Conservation (phyloP, 2,329 filamentous ascomycete genomes). For the Coniochaeta sp. region DNA sequence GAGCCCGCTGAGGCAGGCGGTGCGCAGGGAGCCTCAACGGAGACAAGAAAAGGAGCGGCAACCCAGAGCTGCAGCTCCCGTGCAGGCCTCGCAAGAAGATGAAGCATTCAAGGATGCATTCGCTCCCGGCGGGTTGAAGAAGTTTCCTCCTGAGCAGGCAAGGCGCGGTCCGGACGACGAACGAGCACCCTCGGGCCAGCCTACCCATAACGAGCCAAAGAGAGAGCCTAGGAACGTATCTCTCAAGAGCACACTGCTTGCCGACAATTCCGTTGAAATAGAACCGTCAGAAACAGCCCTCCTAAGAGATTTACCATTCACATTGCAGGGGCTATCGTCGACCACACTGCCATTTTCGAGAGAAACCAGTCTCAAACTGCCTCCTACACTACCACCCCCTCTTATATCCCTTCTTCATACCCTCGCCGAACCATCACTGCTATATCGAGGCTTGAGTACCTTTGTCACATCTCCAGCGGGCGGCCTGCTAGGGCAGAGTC, state of each 20-base stretch:
- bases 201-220: conserved; percentile 10
- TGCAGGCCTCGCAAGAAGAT: conserved; percentile 32
- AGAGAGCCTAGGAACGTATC: conserved; percentile 40
- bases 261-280: conserved; percentile 47
- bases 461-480: conserved; percentile 78
- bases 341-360: conserved; percentile 71
- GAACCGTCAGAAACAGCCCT: conserved; percentile 59
- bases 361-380: conserved; percentile 64
- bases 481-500: conserved; percentile 84
- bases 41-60: conserved; percentile 3
- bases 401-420: conserved; percentile 82
- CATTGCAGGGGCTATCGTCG: conserved; percentile 84
- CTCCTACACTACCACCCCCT: conserved; percentile 71
- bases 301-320: conserved; percentile 80
- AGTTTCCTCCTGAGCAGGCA: conserved; percentile 31
- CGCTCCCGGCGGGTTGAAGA: conserved; percentile 42
- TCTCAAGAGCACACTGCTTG: conserved; percentile 48
- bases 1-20: conserved; percentile 24
- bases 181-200: conserved; percentile 3
- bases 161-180: conserved; percentile 28
- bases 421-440: conserved; percentile 84
- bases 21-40: conserved; percentile 14
- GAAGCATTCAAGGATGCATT: conserved; percentile 45
- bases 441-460: conserved; percentile 72
- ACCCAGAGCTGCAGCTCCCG: conserved; percentile 26